Evolutionary conservation across 495 filamentous ascomycete genomes (phyloP).

Genomic region (Viridothelium virens): DNA sequence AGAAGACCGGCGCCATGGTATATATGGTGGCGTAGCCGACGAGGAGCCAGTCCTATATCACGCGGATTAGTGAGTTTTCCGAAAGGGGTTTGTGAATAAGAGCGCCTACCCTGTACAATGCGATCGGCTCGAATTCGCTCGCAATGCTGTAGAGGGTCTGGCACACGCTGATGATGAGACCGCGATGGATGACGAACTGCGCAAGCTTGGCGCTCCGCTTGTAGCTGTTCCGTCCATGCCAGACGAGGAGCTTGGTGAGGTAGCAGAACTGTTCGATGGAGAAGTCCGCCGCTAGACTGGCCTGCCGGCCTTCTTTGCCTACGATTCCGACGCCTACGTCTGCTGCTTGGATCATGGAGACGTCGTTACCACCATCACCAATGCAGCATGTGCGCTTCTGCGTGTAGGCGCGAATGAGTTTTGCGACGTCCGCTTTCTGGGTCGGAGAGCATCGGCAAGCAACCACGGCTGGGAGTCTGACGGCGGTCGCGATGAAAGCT

Average conservation of each 20-base stretch:
- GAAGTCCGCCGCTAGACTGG: slow-evolving; percentile 91
- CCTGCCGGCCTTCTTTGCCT: slow-evolving; percentile 94
- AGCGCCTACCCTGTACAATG: slow-evolving; percentile 62
- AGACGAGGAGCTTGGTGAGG: slow-evolving; percentile 92
- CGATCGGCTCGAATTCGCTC: slow-evolving; percentile 81
- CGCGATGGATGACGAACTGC: slow-evolving; percentile 97
- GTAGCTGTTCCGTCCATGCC: slow-evolving; percentile 96
- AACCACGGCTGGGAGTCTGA: slow-evolving; percentile 82
- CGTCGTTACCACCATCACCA: slow-evolving; percentile 96
- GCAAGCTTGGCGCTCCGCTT: slow-evolving; percentile 92
- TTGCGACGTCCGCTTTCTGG: slow-evolving; percentile 90
- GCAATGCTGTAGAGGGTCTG: slow-evolving; percentile 98
- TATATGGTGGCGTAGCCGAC: slow-evolving; percentile 97
- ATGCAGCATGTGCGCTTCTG: slow-evolving; percentile 93
- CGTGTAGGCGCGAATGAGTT: slow-evolving; percentile 83
- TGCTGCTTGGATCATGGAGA: slow-evolving; percentile 97
- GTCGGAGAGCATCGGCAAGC: slow-evolving; percentile 96
- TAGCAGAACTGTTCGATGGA: slow-evolving; percentile 91
- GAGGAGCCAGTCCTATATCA: slow-evolving; percentile 79
- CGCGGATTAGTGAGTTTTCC: background rate
- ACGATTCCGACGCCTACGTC: slow-evolving; percentile 98
- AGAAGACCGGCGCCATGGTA: slow-evolving; percentile 90
- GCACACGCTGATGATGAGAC: slow-evolving; percentile 86
- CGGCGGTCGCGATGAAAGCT: slow-evolving; percentile 82
- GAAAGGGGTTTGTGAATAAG: background rate